A percentile compares a stretch with the other conserved stretches of the same genome.
Conservation (phyloP, 2,329 filamentous ascomycete genomes). For the Cladosporium sp. region DNA sequence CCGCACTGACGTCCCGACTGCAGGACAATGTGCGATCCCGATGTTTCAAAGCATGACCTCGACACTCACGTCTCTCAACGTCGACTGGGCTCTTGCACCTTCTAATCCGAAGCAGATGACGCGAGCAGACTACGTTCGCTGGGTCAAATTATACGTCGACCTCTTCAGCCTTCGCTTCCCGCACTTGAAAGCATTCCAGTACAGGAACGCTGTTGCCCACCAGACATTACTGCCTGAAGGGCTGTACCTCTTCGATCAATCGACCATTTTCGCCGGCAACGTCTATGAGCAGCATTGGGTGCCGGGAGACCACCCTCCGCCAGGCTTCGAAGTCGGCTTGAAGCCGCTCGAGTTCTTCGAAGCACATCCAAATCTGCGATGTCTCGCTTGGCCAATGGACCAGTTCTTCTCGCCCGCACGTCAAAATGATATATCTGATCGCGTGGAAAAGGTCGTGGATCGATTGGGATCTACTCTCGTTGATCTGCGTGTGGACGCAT, state of each 20-base stretch:
- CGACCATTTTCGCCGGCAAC: not conserved
- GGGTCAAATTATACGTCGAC: constrained; percentile 24
- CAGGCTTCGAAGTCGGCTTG: not conserved
- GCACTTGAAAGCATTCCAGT: constrained; percentile 41
- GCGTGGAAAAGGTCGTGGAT: constrained; percentile 31
- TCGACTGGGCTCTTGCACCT: constrained; percentile 33
- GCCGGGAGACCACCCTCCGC: not conserved
- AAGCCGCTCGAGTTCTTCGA: constrained; percentile 39
- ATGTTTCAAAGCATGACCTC: constrained; percentile 1
- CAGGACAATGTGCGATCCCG: not conserved
- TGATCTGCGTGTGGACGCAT: constrained; percentile 40
- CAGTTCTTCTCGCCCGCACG: constrained; percentile 36
- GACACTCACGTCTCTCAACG: constrained; percentile 31
- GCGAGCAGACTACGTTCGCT: constrained; percentile 12
- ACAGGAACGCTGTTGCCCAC: constrained; percentile 40
- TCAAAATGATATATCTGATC: not conserved
- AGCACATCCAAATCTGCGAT: constrained; percentile 40
- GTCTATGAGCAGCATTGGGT: not conserved
- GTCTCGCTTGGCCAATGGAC: constrained; percentile 45
- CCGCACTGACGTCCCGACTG: not conserved
- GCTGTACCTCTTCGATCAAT: constrained; percentile 33
- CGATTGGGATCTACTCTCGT: constrained; percentile 37
- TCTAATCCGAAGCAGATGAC: not conserved
- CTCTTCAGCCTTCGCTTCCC: constrained; percentile 40
- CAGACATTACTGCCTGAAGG: constrained; percentile 34